A percentile compares a stretch with the other conserved stretches of the same genome.
phyloP scores from a whole-genome alignment of 768 basidiomycete species.

The Mycena rebaudengoi region DNA sequence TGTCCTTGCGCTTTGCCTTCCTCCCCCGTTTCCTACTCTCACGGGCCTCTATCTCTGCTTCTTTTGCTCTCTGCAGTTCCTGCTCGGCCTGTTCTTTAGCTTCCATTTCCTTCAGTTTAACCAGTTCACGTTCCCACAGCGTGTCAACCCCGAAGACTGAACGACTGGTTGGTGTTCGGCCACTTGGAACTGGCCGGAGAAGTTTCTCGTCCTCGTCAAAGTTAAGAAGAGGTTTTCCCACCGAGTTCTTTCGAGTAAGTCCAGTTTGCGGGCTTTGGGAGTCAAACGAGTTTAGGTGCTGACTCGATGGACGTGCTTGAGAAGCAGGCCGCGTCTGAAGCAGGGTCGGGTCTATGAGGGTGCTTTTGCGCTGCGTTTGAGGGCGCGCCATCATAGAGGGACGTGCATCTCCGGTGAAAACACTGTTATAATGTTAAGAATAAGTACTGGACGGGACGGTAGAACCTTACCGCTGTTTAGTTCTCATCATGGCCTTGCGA shows the following conservation, averaged over 20 bases:
- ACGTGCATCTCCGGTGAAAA: constrained; percentile 87
- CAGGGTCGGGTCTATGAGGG: constrained; percentile 77
- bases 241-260: constrained; percentile 58
- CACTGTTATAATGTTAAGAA: constrained; percentile 51
- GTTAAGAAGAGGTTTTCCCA: constrained; percentile 70
- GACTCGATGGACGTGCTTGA: constrained; percentile 51
- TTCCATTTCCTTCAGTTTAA: constrained; percentile 81
- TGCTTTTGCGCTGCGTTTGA: constrained; percentile 61
- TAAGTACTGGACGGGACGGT: neutral
- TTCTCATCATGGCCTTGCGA: constrained; percentile 83
- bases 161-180: constrained; percentile 52
- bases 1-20: constrained; percentile 46
- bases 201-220: constrained; percentile 62
- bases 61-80: constrained; percentile 56
- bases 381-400: constrained; percentile 93
- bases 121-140: constrained; percentile 91
- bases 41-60: constrained; percentile 55
- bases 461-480: constrained; percentile 76
- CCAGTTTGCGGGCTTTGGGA: constrained; percentile 46
- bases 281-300: constrained; percentile 53
- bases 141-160: constrained; percentile 96
- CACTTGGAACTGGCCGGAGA: constrained; percentile 33
- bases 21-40: constrained; percentile 58
- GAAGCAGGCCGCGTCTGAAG: constrained; percentile 45
- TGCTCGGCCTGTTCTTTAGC: constrained; percentile 67